phyloP scores from a whole-genome alignment of 208 protist genomes.

The Leishmania major region DNA sequence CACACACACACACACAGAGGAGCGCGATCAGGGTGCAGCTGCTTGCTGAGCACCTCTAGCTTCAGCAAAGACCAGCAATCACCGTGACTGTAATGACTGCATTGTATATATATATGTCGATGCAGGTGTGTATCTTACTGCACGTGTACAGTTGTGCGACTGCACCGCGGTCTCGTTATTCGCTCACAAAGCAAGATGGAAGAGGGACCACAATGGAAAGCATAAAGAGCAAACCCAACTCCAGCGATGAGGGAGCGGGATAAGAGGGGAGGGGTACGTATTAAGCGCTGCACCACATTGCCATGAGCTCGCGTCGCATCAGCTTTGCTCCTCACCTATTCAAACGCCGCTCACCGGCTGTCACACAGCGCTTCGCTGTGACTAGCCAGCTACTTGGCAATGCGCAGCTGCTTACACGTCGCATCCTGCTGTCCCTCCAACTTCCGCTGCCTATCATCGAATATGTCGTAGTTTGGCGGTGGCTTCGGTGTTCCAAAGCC shows the following conservation, averaged over 20 bases:
- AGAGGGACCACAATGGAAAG: background rate
- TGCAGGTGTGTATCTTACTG: background rate
- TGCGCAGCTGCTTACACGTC: constrained; percentile 23
- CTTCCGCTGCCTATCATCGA: constrained; percentile 72
- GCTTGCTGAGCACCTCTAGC: background rate
- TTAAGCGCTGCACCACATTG: background rate
- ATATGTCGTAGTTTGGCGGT: constrained; percentile 77
- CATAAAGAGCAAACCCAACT: background rate
- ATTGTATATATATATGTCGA: background rate
- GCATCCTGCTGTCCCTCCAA: constrained; percentile 30
- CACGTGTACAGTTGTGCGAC: background rate
- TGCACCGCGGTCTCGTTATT: background rate
- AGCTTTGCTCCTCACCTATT: background rate
- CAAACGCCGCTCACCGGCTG: background rate
- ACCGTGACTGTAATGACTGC: background rate
- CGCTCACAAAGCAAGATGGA: background rate
- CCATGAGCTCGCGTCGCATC: background rate
- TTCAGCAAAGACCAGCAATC: background rate
- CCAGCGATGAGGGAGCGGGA: background rate
- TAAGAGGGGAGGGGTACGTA: background rate
- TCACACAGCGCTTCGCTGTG: background rate
- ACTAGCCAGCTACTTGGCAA: constrained; percentile 14
- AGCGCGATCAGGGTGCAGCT: background rate
- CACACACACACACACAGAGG: background rate
- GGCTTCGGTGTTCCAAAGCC: constrained; percentile 57